Evolutionary conservation across 2,329 filamentous ascomycete species (phyloP), one percentile per base, ranked within the genome.

Genomic region (Lecanicillium sp.): DNA sequence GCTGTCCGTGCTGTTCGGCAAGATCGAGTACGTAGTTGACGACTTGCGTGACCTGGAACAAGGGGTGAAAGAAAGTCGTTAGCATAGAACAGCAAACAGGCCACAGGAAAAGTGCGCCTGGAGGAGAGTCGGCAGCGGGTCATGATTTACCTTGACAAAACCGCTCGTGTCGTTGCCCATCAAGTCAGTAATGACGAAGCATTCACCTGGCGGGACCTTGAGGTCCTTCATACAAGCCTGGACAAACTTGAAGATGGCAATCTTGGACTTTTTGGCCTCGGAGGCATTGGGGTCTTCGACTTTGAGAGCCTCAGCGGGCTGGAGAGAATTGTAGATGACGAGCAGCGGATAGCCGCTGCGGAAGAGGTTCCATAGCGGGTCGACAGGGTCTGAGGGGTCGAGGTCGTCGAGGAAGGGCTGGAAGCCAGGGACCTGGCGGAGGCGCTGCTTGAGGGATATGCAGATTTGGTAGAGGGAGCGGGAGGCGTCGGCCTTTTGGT

Each of bases 381-480:
- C 87, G 41, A 98, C 92, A 3, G 92, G 90, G 46, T 81, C 75
- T 37, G 74, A 72, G 39, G 77, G 72, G 56, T 83, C 76, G 51
- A 92, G 81, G 52, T 88, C 75, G 37, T 76, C 69, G 51, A 95
- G 66, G 57, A 84, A 83, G 14, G 71, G 69, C 46, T 87, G 80
- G 57, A 97, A 96, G 42, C 78, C 84, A 4, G 88, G 88, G 8
- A 97, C 88, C 48, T 84, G 82, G 40, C 80, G 74, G 44, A 98
- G 69, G 46, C 92, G 80, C 64, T 83, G 80, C 58, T 86, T 87
- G 44, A 97, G 71, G 39, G 82, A 80, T 49, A 94, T 75, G 60
- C 92, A 97, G 60, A 94, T 95, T 62, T 97, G 90, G 62, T 95
- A 98, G 17, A 98, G 77, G 10, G 89, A 96, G 43, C 83, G 77